Evolutionary conservation across 2,329 filamentous ascomycete genomes (phyloP).

Genomic region (Alternaria rosae): DNA sequence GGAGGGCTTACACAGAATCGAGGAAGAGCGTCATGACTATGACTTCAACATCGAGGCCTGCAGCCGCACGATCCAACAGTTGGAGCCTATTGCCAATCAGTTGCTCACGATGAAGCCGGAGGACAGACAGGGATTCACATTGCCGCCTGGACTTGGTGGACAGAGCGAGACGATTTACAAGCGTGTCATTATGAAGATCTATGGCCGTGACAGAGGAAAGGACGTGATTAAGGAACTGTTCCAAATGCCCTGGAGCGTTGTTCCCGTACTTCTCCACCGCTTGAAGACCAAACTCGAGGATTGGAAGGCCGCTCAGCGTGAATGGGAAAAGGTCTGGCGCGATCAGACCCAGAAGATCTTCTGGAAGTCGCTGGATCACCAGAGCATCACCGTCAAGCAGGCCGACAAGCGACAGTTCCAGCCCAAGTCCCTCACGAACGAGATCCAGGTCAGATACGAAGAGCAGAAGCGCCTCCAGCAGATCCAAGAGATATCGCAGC

Average conservation of each 20-base stretch:
- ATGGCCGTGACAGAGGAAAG: slow-evolving; percentile 81
- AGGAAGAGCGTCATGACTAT: slow-evolving; percentile 98
- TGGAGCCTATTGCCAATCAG: slow-evolving; percentile 92
- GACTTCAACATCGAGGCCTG: slow-evolving; percentile 98
- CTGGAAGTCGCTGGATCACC: slow-evolving; percentile 95
- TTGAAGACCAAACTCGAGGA: slow-evolving; percentile 97
- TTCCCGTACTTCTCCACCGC: slow-evolving; percentile 85
- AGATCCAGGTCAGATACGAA: slow-evolving; percentile 91
- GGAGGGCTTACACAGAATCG: slow-evolving; percentile 92
- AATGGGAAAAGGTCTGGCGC: slow-evolving; percentile 99
- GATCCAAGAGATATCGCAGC: slow-evolving; percentile 64
- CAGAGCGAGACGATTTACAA: slow-evolving; percentile 97
- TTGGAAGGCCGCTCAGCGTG: slow-evolving; percentile 94
- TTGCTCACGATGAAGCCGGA: slow-evolving; percentile 77
- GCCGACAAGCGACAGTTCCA: slow-evolving; percentile 92
- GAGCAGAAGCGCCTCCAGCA: slow-evolving; percentile 80
- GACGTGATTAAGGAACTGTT: slow-evolving; percentile 90
- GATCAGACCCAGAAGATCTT: slow-evolving; percentile 94
- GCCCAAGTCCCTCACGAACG: slow-evolving; percentile 85
- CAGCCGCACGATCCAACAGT: slow-evolving; percentile 90
- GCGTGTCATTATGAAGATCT: slow-evolving; percentile 96
- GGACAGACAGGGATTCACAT: slow-evolving; percentile 76
- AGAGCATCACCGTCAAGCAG: slow-evolving; percentile 87
- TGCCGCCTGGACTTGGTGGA: slow-evolving; percentile 84
- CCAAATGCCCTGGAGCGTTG: slow-evolving; percentile 79